Percentiles rank a stretch among this genome's conserved stretches.
Conservation (phyloP, 2,329 filamentous ascomycete species). For the Chrysoporthe deuterocubensis region DNA sequence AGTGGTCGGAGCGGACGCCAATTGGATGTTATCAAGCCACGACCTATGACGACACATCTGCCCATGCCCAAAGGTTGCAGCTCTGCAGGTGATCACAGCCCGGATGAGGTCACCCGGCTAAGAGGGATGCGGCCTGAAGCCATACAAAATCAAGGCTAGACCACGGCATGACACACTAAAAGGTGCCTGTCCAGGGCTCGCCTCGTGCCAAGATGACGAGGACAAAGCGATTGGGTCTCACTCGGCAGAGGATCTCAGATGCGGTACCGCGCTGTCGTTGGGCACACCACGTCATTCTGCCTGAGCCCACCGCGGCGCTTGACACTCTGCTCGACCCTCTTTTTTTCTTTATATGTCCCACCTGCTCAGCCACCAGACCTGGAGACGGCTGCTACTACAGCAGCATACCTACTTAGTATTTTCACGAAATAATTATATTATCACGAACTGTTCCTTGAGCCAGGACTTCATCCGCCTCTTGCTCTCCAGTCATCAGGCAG, state of each 20-base stretch:
- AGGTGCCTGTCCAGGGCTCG: neutral
- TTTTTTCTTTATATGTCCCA: neutral
- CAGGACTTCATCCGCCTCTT: no score
- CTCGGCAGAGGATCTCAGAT: no score
- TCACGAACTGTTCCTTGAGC: neutral
- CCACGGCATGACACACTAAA: neutral
- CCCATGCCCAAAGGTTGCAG: neutral
- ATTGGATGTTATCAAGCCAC: slow-evolving; percentile 1
- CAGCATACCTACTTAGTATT: no score
- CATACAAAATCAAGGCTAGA: neutral
- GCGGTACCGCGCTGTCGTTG: neutral
- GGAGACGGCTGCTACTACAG: no score
- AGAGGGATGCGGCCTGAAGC: neutral
- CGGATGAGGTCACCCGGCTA: neutral
- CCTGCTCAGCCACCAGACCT: no score
- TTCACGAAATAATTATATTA: neutral
- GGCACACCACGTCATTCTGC: neutral
- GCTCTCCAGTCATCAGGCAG: no score
- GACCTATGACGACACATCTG: slow-evolving; percentile 10
- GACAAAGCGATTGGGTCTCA: neutral
- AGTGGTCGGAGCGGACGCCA: neutral
- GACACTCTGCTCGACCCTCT: neutral
- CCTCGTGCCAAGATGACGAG: neutral
- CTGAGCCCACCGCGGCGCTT: neutral
- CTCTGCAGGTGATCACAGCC: neutral